These are phyloP conservation scores for Pseudomicrostroma phylloplanum DNA, from an alignment of 1,284 basidiomycete species.

Conservation along the genomic window DNA sequence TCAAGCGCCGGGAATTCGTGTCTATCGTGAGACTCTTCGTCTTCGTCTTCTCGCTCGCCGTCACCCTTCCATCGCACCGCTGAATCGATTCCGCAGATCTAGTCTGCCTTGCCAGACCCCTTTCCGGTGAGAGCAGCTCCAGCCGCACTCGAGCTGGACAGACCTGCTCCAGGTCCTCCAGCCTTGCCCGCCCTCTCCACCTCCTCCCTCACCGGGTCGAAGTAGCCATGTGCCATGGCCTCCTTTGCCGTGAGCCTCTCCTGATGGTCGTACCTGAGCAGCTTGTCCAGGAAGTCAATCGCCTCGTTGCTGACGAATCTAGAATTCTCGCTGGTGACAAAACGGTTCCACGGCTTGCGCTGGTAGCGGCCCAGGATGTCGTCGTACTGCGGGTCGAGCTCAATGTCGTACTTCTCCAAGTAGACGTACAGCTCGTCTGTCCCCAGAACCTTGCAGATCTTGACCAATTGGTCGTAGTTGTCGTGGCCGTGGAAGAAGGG, in stretches of 20 bases:
- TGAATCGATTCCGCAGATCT: no score
- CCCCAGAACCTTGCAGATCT: conserved; percentile 94
- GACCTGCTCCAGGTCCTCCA: no score
- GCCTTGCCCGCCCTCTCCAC: background rate
- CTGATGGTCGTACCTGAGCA: conserved; percentile 93
- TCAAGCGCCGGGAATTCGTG: no score
- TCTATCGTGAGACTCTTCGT: no score
- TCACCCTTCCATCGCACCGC: no score
- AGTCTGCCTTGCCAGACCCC: no score
- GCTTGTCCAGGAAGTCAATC: conserved; percentile 82
- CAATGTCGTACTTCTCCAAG: conserved; percentile 63
- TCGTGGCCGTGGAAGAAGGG: conserved; percentile 99
- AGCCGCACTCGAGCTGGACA: no score
- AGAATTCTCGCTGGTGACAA: conserved; percentile 68
- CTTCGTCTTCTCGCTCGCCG: no score
- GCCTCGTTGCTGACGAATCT: conserved; percentile 79
- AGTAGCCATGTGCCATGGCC: conserved; percentile 47
- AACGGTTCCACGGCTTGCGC: conserved; percentile 70
- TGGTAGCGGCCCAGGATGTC: conserved; percentile 63
- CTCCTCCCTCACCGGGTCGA: conserved; percentile 33
- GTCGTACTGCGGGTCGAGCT: conserved; percentile 51
- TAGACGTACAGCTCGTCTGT: conserved; percentile 83
- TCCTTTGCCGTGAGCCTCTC: conserved; percentile 79
- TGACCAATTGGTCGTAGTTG: conserved; percentile 97
- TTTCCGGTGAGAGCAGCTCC: no score